Evolutionary conservation across 2,329 filamentous ascomycete species (phyloP).

Genomic region (Cladobotryum mycophilum): DNA sequence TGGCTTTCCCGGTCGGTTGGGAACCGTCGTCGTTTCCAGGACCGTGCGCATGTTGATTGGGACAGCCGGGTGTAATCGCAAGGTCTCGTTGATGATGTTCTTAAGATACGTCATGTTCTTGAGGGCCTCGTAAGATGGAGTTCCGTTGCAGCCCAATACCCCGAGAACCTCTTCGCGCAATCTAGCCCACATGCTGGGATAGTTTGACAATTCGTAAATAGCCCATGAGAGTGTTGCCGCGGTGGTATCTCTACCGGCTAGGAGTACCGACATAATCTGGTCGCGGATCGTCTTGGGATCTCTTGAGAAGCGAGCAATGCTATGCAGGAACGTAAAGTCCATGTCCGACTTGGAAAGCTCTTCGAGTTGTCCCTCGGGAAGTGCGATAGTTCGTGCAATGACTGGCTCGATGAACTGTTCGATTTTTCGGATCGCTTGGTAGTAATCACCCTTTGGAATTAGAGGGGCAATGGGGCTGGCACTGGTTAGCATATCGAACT

Average conservation of each 20-base stretch:
- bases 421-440: slow-evolving; percentile 55
- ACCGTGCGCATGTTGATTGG: slow-evolving; percentile 66
- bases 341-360: slow-evolving; percentile 61
- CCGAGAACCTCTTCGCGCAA: slow-evolving; percentile 66
- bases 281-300: slow-evolving; percentile 61
- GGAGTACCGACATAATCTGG: slow-evolving; percentile 64
- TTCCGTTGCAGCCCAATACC: slow-evolving; percentile 54
- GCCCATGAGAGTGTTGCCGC: slow-evolving; percentile 74
- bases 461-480: slow-evolving; percentile 51
- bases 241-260: slow-evolving; percentile 84
- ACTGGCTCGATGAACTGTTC: slow-evolving; percentile 64
- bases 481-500: background rate
- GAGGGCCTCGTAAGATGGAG: slow-evolving; percentile 71
- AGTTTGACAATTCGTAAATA: slow-evolving; percentile 70
- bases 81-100: slow-evolving; percentile 66
- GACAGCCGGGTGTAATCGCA: slow-evolving; percentile 70
- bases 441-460: slow-evolving; percentile 54
- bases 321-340: slow-evolving; percentile 71
- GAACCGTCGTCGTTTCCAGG: slow-evolving; percentile 13
- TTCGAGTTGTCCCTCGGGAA: slow-evolving; percentile 60
- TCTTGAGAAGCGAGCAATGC: slow-evolving; percentile 63
- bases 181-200: slow-evolving; percentile 59
- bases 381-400: slow-evolving; percentile 58
- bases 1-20: slow-evolving; percentile 20
- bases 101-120: slow-evolving; percentile 82